Evolutionary conservation across 345 rosid species (phyloP).

Genomic region (Syzygium jambos): DNA sequence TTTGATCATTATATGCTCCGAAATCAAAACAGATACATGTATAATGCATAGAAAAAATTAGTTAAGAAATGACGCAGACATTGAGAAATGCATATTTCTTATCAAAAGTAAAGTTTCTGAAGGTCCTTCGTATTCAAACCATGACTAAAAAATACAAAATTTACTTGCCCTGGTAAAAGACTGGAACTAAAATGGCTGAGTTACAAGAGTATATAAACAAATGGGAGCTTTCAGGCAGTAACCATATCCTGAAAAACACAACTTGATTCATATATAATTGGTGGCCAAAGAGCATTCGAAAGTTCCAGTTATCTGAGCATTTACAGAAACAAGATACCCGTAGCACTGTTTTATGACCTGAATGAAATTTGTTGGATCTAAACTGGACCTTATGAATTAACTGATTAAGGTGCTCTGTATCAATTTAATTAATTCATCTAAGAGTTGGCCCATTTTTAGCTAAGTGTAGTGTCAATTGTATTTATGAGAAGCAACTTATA

Average conservation of each 20-base stretch:
- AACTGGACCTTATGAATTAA: not conserved
- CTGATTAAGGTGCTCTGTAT: not conserved
- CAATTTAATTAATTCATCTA: not conserved
- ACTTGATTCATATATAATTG: not conserved
- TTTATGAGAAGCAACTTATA: not conserved
- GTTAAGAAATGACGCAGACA: not conserved
- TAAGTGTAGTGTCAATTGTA: not conserved
- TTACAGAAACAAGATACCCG: not conserved
- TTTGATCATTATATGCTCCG: not conserved
- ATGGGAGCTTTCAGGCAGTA: not conserved
- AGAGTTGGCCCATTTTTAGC: not conserved
- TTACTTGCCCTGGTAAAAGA: not conserved
- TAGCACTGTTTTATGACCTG: not conserved
- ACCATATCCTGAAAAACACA: not conserved
- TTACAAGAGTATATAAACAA: not conserved
- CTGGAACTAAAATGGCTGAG: not conserved
- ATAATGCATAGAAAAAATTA: not conserved
- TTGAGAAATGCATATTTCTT: not conserved
- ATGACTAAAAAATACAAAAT: not conserved
- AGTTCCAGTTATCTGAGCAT: not conserved
- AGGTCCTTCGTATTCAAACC: not conserved
- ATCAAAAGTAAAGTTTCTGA: not conserved
- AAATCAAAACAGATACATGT: not conserved
- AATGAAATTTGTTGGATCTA: not conserved
- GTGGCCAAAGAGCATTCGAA: not conserved